phyloP scores from a whole-genome alignment of 129 eudicot genomes.

The Glebionis coronaria region DNA sequence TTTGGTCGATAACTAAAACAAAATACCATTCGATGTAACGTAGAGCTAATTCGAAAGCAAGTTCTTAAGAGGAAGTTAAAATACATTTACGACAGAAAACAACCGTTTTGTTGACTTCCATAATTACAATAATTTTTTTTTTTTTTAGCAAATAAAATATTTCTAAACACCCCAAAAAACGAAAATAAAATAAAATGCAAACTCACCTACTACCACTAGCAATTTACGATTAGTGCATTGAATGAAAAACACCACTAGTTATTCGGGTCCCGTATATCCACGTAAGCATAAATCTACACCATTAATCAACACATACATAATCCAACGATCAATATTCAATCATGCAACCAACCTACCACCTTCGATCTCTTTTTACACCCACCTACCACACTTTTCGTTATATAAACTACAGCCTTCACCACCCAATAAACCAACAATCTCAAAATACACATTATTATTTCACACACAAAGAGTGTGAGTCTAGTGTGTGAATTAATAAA shows the following conservation, averaged over 20 bases:
- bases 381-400: constrained; percentile 31
- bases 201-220: constrained; percentile 36
- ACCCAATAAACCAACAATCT: constrained; percentile 34
- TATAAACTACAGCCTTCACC: constrained; percentile 4
- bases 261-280: constrained; percentile 20
- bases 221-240: constrained; percentile 32
- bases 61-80: too few relatives aligned
- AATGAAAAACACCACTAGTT: constrained; percentile 31
- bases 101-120: too few relatives aligned
- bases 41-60: too few relatives aligned
- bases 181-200: constrained; percentile 1
- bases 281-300: constrained; percentile 24
- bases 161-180: background rate
- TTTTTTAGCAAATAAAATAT: too few relatives aligned
- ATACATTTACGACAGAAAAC: too few relatives aligned
- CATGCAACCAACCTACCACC: constrained; percentile 38
- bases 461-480: constrained; percentile 37
- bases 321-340: constrained; percentile 14
- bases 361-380: constrained; percentile 27
- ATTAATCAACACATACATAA: background rate
- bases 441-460: constrained; percentile 1
- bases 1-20: too few relatives aligned
- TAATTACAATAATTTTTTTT: too few relatives aligned
- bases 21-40: too few relatives aligned
- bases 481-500: constrained; percentile 28